Evolutionary conservation across 129 eudicot species (phyloP).

Genomic region (Chrysanthemum makinoi): DNA sequence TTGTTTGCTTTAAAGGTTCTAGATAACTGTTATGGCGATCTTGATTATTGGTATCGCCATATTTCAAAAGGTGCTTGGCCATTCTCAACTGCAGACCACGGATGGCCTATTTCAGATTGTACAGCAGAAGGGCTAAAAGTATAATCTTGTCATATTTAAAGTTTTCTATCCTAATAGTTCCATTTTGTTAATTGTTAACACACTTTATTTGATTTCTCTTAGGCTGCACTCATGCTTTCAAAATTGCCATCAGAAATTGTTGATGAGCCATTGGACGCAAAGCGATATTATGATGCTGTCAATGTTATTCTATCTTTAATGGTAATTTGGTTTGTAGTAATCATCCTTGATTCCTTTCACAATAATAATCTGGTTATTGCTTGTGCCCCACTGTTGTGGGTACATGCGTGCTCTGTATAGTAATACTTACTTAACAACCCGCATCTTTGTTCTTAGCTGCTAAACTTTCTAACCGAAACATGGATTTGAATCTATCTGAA

Average conservation of each 20-base stretch:
- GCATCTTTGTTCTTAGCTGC: conserved; percentile 7
- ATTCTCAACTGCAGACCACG: conserved; percentile 93
- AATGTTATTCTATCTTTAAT: conserved; percentile 80
- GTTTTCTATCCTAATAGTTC: not conserved
- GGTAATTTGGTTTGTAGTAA: conserved; percentile 42
- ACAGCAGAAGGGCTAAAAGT: conserved; percentile 95
- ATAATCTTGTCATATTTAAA: conserved; percentile 12
- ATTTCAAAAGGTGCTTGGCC: conserved; percentile 99
- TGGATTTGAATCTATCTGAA: conserved; percentile 16
- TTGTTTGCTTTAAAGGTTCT: conserved; percentile 47
- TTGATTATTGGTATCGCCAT: conserved; percentile 83
- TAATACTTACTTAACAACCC: not conserved
- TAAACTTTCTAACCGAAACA: not conserved
- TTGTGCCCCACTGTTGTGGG: not conserved
- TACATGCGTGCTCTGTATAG: conserved; percentile 4
- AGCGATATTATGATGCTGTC: conserved; percentile 69
- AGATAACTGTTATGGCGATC: conserved; percentile 82
- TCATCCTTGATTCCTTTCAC: conserved; percentile 4
- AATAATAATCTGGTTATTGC: conserved; percentile 3
- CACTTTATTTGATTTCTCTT: conserved; percentile 10
- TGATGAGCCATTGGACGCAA: conserved; percentile 71
- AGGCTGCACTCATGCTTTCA: conserved; percentile 79
- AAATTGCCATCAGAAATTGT: conserved; percentile 68
- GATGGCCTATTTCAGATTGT: conserved; percentile 99
- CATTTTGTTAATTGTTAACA: conserved; percentile 13